These are phyloP conservation scores for Avicennia marina DNA, from an alignment of 257 asterid genomes.

Conservation along the genomic window DNA sequence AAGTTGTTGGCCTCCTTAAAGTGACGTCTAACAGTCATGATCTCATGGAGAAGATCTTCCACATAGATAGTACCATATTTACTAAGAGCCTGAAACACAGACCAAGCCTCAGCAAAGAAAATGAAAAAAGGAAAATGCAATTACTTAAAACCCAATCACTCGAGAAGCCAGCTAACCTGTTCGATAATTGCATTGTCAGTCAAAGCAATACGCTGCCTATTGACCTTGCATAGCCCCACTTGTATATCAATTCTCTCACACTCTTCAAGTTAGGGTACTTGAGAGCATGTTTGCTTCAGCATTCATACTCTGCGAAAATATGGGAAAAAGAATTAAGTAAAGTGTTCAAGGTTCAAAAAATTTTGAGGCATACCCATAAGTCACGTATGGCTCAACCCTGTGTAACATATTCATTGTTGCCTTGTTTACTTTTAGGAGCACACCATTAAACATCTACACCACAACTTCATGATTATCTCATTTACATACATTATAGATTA, in stretches of 20 bases:
- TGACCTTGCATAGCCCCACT: constrained; percentile 48
- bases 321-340: too few species aligned
- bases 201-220: constrained; percentile 47
- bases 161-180: constrained; percentile 23
- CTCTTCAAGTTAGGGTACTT: constrained; percentile 56
- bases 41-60: constrained; percentile 55
- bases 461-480: constrained; percentile 1
- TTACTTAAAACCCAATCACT: not conserved
- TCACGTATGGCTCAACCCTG: constrained; percentile 47
- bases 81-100: constrained; percentile 35
- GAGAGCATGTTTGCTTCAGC: too few species aligned
- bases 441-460: constrained; percentile 44
- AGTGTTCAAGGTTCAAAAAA: too few species aligned
- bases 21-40: constrained; percentile 61
- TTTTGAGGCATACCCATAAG: constrained; percentile 41
- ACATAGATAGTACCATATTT: constrained; percentile 48
- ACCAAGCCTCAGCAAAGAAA: not conserved
- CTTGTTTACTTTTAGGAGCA: constrained; percentile 45
- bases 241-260: constrained; percentile 47
- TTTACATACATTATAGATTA: not conserved
- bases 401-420: constrained; percentile 49
- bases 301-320: too few species aligned
- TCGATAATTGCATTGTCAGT: constrained; percentile 44
- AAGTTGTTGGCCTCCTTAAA: constrained; percentile 65
- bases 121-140: not conserved